These are phyloP conservation scores for Ceratobasidium sp. DNA, from an alignment of 1,284 basidiomycete genomes.

Conservation along the genomic window DNA sequence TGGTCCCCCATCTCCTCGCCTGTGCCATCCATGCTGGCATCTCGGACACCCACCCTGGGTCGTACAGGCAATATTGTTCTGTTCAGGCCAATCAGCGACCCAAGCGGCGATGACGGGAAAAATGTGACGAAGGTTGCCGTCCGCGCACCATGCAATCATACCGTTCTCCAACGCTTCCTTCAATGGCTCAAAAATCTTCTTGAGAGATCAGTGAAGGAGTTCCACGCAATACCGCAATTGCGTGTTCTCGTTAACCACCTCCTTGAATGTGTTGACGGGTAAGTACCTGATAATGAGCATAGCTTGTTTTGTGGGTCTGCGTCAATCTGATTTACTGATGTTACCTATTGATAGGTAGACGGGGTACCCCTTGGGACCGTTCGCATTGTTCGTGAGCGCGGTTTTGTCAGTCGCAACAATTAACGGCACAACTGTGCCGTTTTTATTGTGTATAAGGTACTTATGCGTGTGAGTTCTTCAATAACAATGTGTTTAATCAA, in stretches of 20 bases:
- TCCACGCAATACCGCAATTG: neutral
- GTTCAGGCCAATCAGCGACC: conserved; percentile 18
- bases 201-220: conserved; percentile 34
- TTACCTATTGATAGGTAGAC: conserved; percentile 25
- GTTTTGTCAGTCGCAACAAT: neutral
- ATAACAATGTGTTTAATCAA: neutral
- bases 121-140: conserved; percentile 23
- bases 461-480: neutral
- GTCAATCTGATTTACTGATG: conserved; percentile 22
- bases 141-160: conserved; percentile 4
- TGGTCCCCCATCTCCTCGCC: no score
- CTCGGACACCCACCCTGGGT: conserved; percentile 2
- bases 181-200: conserved; percentile 30
- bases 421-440: conserved; percentile 5
- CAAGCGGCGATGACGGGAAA: conserved; percentile 32
- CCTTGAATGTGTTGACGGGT: neutral
- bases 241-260: no score
- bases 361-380: neutral
- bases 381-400: neutral
- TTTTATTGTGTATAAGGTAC: neutral
- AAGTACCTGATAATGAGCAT: conserved; percentile 32
- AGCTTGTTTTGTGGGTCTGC: conserved; percentile 19
- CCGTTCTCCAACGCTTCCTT: neutral
- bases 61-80: conserved; percentile 11
- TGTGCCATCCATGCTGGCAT: neutral